Base-by-base conservation (phyloP, 192 early-diverging fungal genomes). In the Podila clonocystis region DNA sequence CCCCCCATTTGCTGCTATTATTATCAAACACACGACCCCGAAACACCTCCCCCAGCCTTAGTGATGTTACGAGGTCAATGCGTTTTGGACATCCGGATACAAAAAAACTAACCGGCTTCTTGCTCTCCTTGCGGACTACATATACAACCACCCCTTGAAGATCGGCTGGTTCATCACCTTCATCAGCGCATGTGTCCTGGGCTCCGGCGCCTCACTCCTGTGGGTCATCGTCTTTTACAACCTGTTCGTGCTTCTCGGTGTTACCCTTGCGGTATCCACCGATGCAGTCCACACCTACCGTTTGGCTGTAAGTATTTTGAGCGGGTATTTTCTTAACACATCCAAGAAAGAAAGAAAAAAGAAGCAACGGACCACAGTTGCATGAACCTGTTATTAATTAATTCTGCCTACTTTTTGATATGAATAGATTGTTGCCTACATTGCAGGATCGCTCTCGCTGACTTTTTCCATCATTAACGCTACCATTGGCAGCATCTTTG, bases 211-310 rank as follows among this genome's bases (percentile, higher is more conserved):
- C 28, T 60, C 62, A 26, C 36, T 78, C 12, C 30, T 65, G 29
- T 87, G 86, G 86, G 85, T 85, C 50, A 65, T 67, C 22, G 70
- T 85, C 57, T 70, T 85, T 62, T 87, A 74, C 70, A 78, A 87
- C 50, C 69, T 87, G 45, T 75, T 82, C 12, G 13, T 87, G 19
- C 64, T 87, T 3, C 52, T 65, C 12, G 82, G 84, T 2, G 52
- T 74, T 12, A 58, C 74, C 33, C 24, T 74, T 26, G 73, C 77
- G 13, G 66, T 87, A 20, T 62, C 55, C 38, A 77, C 77, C 12
- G 45, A 85, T 28, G 59, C 62, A 5, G 41, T 83, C 17, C 63
- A 72, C 50, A 70, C 76, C 30, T 85, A 87, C 49, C 76, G 82
- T 33, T 58, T 78, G 22, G 64, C 64, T 15, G 85, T 86, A 82